These are phyloP conservation scores for Colletotrichum sansevieriae DNA, from an alignment of 2,329 filamentous ascomycete genomes.

Conservation along the genomic window DNA sequence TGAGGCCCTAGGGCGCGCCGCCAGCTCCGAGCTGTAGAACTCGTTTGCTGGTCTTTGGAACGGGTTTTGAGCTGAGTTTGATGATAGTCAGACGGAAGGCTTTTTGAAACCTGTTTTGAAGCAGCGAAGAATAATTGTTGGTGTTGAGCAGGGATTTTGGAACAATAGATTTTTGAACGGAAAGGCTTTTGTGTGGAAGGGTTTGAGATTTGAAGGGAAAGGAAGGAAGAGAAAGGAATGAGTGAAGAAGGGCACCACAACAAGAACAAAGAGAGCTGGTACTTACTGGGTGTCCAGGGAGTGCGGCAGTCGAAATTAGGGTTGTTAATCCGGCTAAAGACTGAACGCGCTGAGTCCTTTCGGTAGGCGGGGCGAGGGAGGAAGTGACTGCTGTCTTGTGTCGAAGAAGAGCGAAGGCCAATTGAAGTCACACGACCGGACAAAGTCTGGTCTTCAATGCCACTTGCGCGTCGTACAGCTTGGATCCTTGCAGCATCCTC, in stretches of 20 bases:
- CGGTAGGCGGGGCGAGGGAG: not conserved
- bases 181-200: not conserved
- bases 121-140: too few species aligned
- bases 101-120: not conserved
- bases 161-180: not conserved
- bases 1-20: conserved; percentile 19
- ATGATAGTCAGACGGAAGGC: conserved; percentile 10
- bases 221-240: not conserved
- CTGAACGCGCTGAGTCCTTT: conserved; percentile 27
- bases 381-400: conserved; percentile 12
- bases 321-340: conserved; percentile 28
- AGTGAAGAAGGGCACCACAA: not conserved
- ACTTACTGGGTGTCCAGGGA: conserved; percentile 22
- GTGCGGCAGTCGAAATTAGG: conserved; percentile 4
- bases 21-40: conserved; percentile 23
- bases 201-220: not conserved
- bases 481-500: conserved; percentile 37
- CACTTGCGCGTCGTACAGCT: conserved; percentile 39
- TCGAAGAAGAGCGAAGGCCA: conserved; percentile 12
- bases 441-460: conserved; percentile 42
- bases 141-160: too few species aligned
- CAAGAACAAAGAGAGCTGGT: not conserved
- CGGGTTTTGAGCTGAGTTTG: conserved; percentile 7
- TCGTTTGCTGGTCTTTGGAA: conserved; percentile 11
- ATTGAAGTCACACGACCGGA: conserved; percentile 27